phyloP scores from a whole-genome alignment of 139 green algal species.

The Medakamo hakoo region DNA sequence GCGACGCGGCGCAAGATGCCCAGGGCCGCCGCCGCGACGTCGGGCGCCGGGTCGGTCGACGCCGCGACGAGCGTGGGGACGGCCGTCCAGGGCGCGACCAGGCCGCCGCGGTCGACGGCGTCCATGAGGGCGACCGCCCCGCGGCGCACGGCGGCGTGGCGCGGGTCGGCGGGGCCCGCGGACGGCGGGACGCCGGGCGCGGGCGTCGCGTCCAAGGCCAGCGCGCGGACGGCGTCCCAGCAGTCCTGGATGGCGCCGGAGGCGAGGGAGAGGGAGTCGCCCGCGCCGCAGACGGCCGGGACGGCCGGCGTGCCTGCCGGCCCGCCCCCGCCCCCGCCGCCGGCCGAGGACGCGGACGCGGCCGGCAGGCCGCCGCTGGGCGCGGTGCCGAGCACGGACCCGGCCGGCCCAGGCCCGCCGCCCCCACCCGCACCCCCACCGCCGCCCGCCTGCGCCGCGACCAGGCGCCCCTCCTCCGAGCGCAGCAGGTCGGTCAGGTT shows the following conservation, averaged over 20 bases:
- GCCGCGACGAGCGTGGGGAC: constrained; percentile 39
- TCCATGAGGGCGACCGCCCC: constrained; percentile 54
- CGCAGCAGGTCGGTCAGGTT: constrained; percentile 55
- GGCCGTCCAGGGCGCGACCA: constrained; percentile 51
- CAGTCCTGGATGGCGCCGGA: constrained; percentile 20
- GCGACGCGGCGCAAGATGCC: constrained; percentile 9
- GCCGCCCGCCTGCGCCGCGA: constrained; percentile 24
- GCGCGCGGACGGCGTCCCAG: constrained; percentile 35
- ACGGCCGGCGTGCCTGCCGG: constrained; percentile 10
- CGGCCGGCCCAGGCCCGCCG: no score
- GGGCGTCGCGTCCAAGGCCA: constrained; percentile 23
- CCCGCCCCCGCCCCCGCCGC: no score
- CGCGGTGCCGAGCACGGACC: constrained; percentile 4
- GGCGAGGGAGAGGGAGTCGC: constrained; percentile 24
- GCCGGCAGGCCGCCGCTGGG: constrained; percentile 3
- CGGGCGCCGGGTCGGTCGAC: constrained; percentile 31
- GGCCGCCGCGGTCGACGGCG: constrained; percentile 35
- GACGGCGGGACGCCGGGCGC: background rate
- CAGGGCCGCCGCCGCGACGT: constrained; percentile 16
- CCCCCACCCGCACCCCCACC: background rate
- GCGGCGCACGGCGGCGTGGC: constrained; percentile 19
- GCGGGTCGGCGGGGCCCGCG: background rate
- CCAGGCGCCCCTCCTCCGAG: constrained; percentile 39
- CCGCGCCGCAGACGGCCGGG: constrained; percentile 40
- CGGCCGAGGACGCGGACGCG: constrained; percentile 1